Conservation (phyloP, 2,329 filamentous ascomycete genomes). For the Chrysoporthe deuterocubensis region DNA sequence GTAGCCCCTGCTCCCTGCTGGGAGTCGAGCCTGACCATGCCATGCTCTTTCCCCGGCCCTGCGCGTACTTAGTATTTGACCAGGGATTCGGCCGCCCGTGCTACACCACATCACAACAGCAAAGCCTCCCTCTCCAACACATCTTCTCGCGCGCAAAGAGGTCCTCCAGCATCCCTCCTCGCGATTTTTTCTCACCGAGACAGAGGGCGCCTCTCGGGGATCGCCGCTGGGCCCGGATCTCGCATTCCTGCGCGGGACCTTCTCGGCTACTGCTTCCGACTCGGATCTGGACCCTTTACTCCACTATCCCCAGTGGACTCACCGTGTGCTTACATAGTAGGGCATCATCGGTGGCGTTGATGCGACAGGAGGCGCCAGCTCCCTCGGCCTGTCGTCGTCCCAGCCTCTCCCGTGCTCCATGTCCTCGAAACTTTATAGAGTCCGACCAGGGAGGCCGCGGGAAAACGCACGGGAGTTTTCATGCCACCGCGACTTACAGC, state of each 20-base stretch:
- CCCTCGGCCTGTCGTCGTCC: conserved; percentile 7
- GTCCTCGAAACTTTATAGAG: conserved; percentile 12
- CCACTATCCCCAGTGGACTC: background rate
- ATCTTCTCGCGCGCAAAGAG: background rate
- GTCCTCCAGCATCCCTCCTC: background rate
- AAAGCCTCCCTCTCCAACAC: background rate
- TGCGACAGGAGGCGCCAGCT: conserved; percentile 11
- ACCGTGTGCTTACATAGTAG: background rate
- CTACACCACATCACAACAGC: background rate
- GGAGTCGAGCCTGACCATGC: background rate
- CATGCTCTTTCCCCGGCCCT: background rate
- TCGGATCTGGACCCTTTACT: background rate
- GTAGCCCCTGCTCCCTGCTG: background rate
- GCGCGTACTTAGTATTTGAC: background rate
- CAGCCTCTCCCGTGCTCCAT: conserved; percentile 18
- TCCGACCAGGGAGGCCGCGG: conserved; percentile 15
- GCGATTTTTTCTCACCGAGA: background rate
- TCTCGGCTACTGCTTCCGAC: background rate
- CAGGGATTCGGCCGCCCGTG: background rate
- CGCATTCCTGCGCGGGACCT: background rate
- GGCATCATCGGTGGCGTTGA: conserved; percentile 11
- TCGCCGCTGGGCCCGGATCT: background rate
- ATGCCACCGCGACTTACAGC: conserved; percentile 19
- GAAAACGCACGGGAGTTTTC: conserved; percentile 10
- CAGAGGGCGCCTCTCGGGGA: background rate